Evolutionary conservation across 1,284 basidiomycete genomes (phyloP).

Genomic region (Pascua sp.): DNA sequence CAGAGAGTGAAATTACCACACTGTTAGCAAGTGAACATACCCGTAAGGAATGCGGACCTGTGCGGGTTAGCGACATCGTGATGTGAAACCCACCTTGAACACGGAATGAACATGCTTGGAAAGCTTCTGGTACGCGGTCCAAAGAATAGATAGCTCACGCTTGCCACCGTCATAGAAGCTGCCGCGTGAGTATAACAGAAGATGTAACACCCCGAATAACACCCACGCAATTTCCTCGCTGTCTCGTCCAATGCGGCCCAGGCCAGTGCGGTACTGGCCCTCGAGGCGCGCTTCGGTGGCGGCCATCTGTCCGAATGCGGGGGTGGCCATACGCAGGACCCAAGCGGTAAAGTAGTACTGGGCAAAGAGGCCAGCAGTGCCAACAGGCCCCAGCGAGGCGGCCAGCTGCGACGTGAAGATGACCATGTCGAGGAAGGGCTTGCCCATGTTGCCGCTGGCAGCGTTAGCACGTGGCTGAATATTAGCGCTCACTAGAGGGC

Average conservation of each 20-base stretch:
- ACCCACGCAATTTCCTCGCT: slow-evolving; percentile 88
- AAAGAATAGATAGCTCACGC: slow-evolving; percentile 79
- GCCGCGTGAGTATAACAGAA: background rate
- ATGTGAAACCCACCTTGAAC: slow-evolving; percentile 66
- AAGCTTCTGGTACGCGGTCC: slow-evolving; percentile 70
- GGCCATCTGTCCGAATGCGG: slow-evolving; percentile 88
- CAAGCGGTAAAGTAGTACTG: slow-evolving; percentile 84
- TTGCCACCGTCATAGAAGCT: slow-evolving; percentile 90
- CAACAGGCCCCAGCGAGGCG: slow-evolving; percentile 69
- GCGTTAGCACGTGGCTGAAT: slow-evolving; percentile 2
- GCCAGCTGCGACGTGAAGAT: slow-evolving; percentile 92
- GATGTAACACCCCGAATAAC: background rate
- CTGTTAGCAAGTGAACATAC: slow-evolving; percentile 50
- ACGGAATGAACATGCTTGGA: slow-evolving; percentile 88
- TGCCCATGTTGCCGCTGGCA: slow-evolving; percentile 69
- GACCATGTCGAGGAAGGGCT: slow-evolving; percentile 84
- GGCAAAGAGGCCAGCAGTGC: slow-evolving; percentile 71
- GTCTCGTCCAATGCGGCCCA: slow-evolving; percentile 82
- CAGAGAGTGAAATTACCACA: slow-evolving; percentile 55
- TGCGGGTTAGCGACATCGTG: background rate
- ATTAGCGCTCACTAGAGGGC: slow-evolving; percentile 71
- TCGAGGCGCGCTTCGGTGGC: slow-evolving; percentile 76
- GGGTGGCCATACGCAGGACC: slow-evolving; percentile 80
- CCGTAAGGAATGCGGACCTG: slow-evolving; percentile 39
- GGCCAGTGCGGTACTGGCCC: slow-evolving; percentile 87